Conservation (phyloP, 257 asterid species). For the Ehretia macrophylla region DNA sequence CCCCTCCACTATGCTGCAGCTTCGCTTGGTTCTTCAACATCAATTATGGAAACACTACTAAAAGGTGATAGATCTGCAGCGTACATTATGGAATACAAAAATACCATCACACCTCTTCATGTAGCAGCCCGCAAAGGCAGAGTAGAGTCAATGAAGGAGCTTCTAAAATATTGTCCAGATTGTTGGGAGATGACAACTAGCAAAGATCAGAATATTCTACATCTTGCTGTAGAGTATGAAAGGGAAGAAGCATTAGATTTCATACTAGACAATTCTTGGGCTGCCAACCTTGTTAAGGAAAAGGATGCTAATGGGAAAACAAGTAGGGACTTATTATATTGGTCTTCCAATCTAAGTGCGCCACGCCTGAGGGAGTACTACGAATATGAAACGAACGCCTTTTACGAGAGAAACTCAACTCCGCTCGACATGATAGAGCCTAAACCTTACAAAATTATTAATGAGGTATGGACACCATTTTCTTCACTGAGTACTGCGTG, state of each 20-base stretch:
- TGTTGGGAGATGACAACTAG: conserved; percentile 8
- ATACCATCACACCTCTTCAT: not conserved
- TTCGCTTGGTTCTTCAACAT: not conserved
- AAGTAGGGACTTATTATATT: too few species aligned
- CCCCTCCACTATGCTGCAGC: conserved; percentile 9
- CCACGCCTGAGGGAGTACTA: too few species aligned
- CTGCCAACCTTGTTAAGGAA: not conserved
- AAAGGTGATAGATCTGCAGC: not conserved
- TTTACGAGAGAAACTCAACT: too few species aligned
- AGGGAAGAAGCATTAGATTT: too few species aligned
- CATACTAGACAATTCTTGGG: too few species aligned
- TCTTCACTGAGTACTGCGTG: too few species aligned
- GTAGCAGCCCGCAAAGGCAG: not conserved
- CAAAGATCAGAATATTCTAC: conserved; percentile 7
- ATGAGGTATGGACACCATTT: too few species aligned
- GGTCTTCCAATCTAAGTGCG: too few species aligned
- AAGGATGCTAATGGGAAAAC: not conserved
- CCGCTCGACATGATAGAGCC: too few species aligned
- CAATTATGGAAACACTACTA: not conserved
- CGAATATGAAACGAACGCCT: too few species aligned
- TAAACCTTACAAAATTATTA: too few species aligned
- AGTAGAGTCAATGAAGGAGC: not conserved
- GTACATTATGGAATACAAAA: not conserved
- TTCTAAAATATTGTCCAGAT: conserved; percentile 7
- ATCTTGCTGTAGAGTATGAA: conserved; percentile 1